phyloP scores from a whole-genome alignment of 148 eudicot species.

The Drosera capensis region DNA sequence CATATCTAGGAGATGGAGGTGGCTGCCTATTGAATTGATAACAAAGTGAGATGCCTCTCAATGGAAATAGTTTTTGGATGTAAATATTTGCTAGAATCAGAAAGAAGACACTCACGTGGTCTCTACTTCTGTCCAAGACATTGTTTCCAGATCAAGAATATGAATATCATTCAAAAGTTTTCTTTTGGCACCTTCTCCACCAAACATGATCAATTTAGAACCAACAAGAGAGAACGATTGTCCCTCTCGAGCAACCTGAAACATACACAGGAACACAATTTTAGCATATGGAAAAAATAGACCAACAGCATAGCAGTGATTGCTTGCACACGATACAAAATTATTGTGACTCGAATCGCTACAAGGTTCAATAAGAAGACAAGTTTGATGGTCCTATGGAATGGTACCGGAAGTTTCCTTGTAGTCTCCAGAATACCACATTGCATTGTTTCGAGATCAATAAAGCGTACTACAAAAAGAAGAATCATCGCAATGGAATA shows the following conservation, averaged over 20 bases:
- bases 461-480: conserved; percentile 38
- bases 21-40: conserved; percentile 67
- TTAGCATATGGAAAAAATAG: no score
- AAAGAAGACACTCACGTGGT: conserved; percentile 41
- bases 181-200: conserved; percentile 73
- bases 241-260: conserved; percentile 80
- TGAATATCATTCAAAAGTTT: conserved; percentile 58
- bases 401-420: conserved; percentile 61
- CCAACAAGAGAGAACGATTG: conserved; percentile 65
- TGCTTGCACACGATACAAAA: no score
- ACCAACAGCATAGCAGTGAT: background rate
- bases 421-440: conserved; percentile 53
- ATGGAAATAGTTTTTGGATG: no score
- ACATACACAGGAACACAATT: conserved; percentile 1
- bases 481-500: background rate
- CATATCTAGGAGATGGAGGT: conserved; percentile 91
- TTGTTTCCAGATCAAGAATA: conserved; percentile 61
- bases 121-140: conserved; percentile 66
- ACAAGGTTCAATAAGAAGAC: background rate
- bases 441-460: conserved; percentile 53
- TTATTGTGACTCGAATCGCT: background rate
- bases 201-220: conserved; percentile 82
- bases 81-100: background rate
- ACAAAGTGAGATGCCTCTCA: conserved; percentile 20
- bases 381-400: background rate